These are phyloP conservation scores for Diutina scorzettiae DNA, from an alignment of 1,139 yeast genomes.

Conservation along the genomic window DNA sequence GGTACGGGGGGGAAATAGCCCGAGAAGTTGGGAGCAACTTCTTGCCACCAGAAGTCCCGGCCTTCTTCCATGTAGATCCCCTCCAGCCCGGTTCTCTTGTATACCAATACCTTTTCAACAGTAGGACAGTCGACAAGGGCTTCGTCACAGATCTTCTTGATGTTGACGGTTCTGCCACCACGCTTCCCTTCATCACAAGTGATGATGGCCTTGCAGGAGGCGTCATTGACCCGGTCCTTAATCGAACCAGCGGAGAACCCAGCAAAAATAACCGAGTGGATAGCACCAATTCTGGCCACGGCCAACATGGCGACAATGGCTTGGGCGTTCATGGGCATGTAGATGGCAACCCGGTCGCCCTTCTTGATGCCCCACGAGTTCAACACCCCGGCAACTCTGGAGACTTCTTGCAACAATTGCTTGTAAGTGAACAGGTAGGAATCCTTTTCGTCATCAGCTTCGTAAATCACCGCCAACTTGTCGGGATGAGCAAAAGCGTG, in stretches of 20 bases:
- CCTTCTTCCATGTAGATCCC: slow-evolving; percentile 60
- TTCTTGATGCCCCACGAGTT: slow-evolving; percentile 77
- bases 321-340: slow-evolving; percentile 95
- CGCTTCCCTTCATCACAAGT: slow-evolving; percentile 95
- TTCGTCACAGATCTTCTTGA: slow-evolving; percentile 91
- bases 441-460: slow-evolving; percentile 86
- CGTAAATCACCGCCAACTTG: slow-evolving; percentile 83
- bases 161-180: slow-evolving; percentile 87
- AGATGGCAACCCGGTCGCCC: slow-evolving; percentile 95
- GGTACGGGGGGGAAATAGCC: slow-evolving; percentile 83
- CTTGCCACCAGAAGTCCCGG: slow-evolving; percentile 93
- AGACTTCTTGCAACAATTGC: slow-evolving; percentile 78
- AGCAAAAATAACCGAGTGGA: slow-evolving; percentile 93
- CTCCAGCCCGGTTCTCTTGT: slow-evolving; percentile 70
- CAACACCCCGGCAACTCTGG: slow-evolving; percentile 80
- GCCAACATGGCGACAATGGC: slow-evolving; percentile 93
- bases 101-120: slow-evolving; percentile 76
- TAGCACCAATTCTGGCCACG: slow-evolving; percentile 88
- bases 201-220: slow-evolving; percentile 77
- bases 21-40: slow-evolving; percentile 67
- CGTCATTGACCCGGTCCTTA: slow-evolving; percentile 83
- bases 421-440: slow-evolving; percentile 67
- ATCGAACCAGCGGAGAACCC: slow-evolving; percentile 94
- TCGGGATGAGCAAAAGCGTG: slow-evolving; percentile 83
- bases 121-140: slow-evolving; percentile 70